These are phyloP conservation scores for Boletus insuetus DNA, from an alignment of 768 basidiomycete genomes.

Conservation along the genomic window DNA sequence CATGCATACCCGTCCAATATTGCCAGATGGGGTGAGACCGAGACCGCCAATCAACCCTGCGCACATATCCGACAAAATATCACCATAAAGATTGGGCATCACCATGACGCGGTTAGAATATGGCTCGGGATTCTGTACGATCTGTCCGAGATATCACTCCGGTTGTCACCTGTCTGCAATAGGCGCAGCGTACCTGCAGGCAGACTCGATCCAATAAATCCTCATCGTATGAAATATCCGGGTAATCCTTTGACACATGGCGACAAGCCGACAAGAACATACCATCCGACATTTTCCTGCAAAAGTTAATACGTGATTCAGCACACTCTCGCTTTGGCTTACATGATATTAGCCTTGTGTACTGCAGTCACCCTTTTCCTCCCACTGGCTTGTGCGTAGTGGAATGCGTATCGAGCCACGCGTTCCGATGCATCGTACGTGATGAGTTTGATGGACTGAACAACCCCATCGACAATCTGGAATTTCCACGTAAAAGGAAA, in stretches of 20 bases:
- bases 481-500: constrained; percentile 12
- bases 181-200: constrained; percentile 59
- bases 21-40: constrained; percentile 95
- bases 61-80: constrained; percentile 97
- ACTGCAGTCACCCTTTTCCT: constrained; percentile 95
- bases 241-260: constrained; percentile 93
- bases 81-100: constrained; percentile 97
- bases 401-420: constrained; percentile 97
- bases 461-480: constrained; percentile 95
- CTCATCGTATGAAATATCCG: constrained; percentile 91
- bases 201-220: constrained; percentile 97
- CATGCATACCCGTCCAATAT: constrained; percentile 82
- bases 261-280: constrained; percentile 99
- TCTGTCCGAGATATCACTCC: constrained; percentile 38
- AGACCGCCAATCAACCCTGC: constrained; percentile 98
- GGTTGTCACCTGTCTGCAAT: background rate
- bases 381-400: constrained; percentile 88
- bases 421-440: constrained; percentile 99
- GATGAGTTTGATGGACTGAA: constrained; percentile 99
- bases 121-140: constrained; percentile 90
- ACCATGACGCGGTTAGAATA: constrained; percentile 99
- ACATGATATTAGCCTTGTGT: constrained; percentile 99
- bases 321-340: constrained; percentile 26
- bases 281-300: constrained; percentile 99
- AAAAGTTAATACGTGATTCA: constrained; percentile 13